phyloP scores from a whole-genome alignment of 179 eudicot genomes.

The Corrigiola litoralis region DNA sequence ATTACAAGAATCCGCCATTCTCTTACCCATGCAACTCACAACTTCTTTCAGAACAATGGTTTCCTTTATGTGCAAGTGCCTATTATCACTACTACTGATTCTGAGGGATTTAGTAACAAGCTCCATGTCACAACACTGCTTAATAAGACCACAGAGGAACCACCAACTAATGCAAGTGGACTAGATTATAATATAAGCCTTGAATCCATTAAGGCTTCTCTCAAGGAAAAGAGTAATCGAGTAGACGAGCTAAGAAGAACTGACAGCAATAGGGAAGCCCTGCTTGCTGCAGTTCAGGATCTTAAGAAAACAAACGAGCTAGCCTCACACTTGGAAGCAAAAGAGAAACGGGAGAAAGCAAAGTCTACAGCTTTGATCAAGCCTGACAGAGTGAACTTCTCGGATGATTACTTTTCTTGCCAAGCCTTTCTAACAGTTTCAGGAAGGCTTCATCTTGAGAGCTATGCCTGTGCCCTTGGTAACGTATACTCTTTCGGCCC shows the following conservation, averaged over 20 bases:
- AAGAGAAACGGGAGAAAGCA: conserved; percentile 38
- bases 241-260: conserved; percentile 62
- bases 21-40: conserved; percentile 53
- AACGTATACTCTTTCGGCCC: conserved; percentile 94
- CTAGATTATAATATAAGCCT: conserved; percentile 29
- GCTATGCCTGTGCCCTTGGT: conserved; percentile 86
- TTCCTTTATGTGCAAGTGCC: conserved; percentile 84
- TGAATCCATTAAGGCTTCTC: conserved; percentile 48
- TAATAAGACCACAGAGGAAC: conserved; percentile 17
- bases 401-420: conserved; percentile 62
- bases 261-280: conserved; percentile 68
- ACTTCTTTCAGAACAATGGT: conserved; percentile 65
- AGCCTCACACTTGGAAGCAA: conserved; percentile 43
- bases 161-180: conserved; percentile 1
- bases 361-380: conserved; percentile 22
- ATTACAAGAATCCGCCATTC: conserved; percentile 62
- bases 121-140: conserved; percentile 65
- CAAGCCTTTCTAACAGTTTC: conserved; percentile 60
- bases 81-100: conserved; percentile 59
- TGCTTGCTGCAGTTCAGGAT: conserved; percentile 62
- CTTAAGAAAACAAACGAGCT: conserved; percentile 56
- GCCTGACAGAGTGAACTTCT: conserved; percentile 24
- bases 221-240: conserved; percentile 48
- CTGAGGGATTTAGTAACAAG: conserved; percentile 51
- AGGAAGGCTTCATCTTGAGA: conserved; percentile 88